Evolutionary conservation across 2,329 filamentous ascomycete genomes (phyloP).

Genomic region (Scedosporium minutisporum): DNA sequence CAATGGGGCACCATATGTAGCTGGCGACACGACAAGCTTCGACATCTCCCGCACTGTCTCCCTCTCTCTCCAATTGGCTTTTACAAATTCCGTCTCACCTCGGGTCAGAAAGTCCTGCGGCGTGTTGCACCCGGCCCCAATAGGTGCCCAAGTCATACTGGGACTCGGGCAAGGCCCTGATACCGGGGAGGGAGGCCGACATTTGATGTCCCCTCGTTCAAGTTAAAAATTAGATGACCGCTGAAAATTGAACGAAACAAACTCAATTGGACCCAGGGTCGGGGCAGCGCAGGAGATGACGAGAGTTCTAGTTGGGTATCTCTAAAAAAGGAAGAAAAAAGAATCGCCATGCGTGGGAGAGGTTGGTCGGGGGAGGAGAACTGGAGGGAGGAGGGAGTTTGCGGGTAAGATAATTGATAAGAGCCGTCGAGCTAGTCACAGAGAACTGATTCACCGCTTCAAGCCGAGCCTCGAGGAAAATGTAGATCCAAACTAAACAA

Average conservation of each 20-base stretch:
- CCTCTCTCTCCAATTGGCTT: not conserved
- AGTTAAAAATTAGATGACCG: not conserved
- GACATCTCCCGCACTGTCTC: no score
- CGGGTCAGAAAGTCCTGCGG: constrained; percentile 83
- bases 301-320: not conserved
- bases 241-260: not conserved
- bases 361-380: constrained; percentile 2
- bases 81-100: constrained; percentile 49
- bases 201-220: constrained; percentile 30
- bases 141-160: constrained; percentile 91
- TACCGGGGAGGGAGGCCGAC: constrained; percentile 57
- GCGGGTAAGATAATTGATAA: not conserved
- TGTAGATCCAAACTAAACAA: not conserved
- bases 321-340: not conserved
- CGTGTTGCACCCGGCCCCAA: constrained; percentile 87
- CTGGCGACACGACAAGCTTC: not conserved
- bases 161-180: constrained; percentile 78
- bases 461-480: not conserved
- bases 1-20: not conserved
- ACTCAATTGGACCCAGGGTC: constrained; percentile 4
- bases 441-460: not conserved
- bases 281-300: not conserved
- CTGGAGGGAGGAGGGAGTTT: not conserved
- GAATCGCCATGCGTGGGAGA: constrained; percentile 1
- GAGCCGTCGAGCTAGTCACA: not conserved